Evolutionary conservation across 208 protist genomes (phyloP).

Genomic region (Leptomonas pyrrhocoris): DNA sequence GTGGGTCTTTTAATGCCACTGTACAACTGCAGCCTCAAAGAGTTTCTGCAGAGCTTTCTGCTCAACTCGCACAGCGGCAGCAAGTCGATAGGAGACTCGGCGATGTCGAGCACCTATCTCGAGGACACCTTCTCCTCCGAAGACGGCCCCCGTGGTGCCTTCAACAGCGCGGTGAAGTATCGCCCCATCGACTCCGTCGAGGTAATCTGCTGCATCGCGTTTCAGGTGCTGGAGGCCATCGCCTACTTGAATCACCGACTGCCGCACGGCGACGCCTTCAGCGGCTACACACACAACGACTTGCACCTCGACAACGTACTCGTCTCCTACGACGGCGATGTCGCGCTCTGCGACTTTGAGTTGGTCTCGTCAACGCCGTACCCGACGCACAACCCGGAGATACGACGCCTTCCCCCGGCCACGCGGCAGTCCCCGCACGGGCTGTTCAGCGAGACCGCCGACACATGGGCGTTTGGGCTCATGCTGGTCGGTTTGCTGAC

Average conservation of each 20-base stretch:
- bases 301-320: slow-evolving; percentile 85
- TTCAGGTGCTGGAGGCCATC: slow-evolving; percentile 71
- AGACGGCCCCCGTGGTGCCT: neutral
- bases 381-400: slow-evolving; percentile 10
- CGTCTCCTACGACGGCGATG: slow-evolving; percentile 41
- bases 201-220: slow-evolving; percentile 60
- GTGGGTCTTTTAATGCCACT: slow-evolving; percentile 76
- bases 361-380: slow-evolving; percentile 54
- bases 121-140: slow-evolving; percentile 15
- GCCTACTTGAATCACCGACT: slow-evolving; percentile 58
- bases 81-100: neutral
- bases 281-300: slow-evolving; percentile 85
- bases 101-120: neutral
- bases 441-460: slow-evolving; percentile 54
- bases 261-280: slow-evolving; percentile 46
- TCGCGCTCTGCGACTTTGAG: slow-evolving; percentile 88
- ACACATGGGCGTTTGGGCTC: slow-evolving; percentile 76
- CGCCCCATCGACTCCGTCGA: slow-evolving; percentile 38
- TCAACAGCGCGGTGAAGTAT: slow-evolving; percentile 33
- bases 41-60: slow-evolving; percentile 44
- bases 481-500: slow-evolving; percentile 71
- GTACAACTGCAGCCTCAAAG: slow-evolving; percentile 71
- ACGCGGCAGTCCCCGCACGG: slow-evolving; percentile 72
- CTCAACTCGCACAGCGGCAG: neutral
- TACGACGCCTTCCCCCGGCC: slow-evolving; percentile 51